Evolutionary conservation across 495 filamentous ascomycete species (phyloP), one percentile per base, ranked within the genome.

Genomic region (Aspergillus affinis): DNA sequence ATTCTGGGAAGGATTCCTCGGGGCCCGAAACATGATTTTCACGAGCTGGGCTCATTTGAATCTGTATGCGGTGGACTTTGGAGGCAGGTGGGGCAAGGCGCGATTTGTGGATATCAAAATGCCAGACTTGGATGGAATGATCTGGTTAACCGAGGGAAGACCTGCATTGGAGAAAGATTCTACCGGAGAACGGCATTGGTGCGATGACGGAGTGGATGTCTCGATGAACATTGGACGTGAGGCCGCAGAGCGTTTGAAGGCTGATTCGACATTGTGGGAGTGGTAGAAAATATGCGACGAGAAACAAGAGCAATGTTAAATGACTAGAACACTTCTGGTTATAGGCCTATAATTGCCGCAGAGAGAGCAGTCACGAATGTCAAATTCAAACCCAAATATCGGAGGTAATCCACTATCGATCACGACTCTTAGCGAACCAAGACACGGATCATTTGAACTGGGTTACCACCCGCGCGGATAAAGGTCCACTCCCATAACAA

Each of bases 141-240:
- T 61, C 8, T 56, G 59, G 47, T 44, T 61, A 21, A 52, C 50
- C 30, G 59, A 52, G 32, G 54, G 46, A 12, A 51, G 59, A 20
- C 48, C 53, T 18, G 53, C 19, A 12, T 32, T 19, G 36, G 19
- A 44, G 29, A 45, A 45, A 2, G 36, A 9, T 55, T 49, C 48
- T 6, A 41, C 6, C 30, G 48, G 27, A 23, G 44, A 29, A 52
- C 6, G 29, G 17, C 59, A 61, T 48, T 56, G 47, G 59, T 61
- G 54, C 52, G 59, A 61, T 47, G 52, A 61, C 32, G 59, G 53
- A 9, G 54, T 61, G 0, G 59, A 61, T 45, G 47, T 61, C 12
- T 51, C 47, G 18, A 17, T 56, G 21, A 51, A 54, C 20, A 19
- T 61, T 47, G 20, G 46, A 9, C 23, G 18, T 15, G 51, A 61